phyloP scores from a whole-genome alignment of 768 basidiomycete species.

The Tylopilus plumbeoviolaceoides region DNA sequence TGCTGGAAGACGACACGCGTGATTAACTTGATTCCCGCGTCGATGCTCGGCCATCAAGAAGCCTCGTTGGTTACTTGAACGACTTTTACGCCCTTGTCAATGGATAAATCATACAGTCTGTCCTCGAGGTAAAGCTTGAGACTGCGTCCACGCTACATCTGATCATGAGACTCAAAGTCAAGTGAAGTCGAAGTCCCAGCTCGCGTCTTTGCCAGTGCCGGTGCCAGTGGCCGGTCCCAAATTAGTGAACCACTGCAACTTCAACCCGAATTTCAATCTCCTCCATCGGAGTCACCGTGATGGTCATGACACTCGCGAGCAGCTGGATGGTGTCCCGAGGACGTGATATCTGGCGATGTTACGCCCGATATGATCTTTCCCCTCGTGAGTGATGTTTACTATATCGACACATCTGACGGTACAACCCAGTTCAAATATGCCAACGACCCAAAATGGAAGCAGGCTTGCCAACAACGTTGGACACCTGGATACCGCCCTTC shows the following conservation, averaged over 20 bases:
- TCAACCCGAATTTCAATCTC: no score
- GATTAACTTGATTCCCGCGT: constrained; percentile 22
- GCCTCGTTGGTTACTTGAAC: constrained; percentile 19
- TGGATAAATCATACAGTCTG: constrained; percentile 21
- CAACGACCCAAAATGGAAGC: constrained; percentile 60
- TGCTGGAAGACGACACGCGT: constrained; percentile 23
- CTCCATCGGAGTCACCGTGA: no score
- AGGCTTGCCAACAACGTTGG: constrained; percentile 66
- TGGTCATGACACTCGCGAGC: no score
- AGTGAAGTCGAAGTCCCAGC: no score
- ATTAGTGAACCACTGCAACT: no score
- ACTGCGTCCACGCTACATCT: no score
- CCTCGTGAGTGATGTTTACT: no score
- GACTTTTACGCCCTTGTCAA: constrained; percentile 20
- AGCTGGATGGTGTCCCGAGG: constrained; percentile 80
- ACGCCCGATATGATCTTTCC: constrained; percentile 73
- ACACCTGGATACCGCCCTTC: no score
- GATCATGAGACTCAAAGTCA: no score
- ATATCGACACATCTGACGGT: not conserved
- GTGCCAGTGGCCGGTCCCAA: no score
- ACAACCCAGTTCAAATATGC: constrained; percentile 71
- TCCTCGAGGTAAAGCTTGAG: constrained; percentile 27
- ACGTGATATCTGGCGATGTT: constrained; percentile 78
- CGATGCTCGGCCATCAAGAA: constrained; percentile 21
- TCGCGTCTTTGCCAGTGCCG: no score